Evolutionary conservation across 2,329 filamentous ascomycete species (phyloP).

Genomic region (Penicillium janthinellum): DNA sequence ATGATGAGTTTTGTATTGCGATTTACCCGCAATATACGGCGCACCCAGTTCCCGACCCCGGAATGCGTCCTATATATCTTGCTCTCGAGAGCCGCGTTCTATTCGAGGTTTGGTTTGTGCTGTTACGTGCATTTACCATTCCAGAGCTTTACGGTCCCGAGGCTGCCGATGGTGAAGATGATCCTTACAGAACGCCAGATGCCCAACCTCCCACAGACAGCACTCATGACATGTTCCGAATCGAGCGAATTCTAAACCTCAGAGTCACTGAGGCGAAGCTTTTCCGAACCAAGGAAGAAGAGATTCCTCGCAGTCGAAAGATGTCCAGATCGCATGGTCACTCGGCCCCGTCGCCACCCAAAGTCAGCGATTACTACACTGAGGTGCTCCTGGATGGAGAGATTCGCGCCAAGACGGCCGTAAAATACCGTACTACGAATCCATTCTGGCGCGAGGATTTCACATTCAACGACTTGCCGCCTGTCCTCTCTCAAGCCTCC

Average conservation of each 20-base stretch:
- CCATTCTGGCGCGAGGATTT: constrained; percentile 56
- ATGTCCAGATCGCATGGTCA: constrained; percentile 35
- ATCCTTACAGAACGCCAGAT: constrained; percentile 43
- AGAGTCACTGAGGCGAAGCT: constrained; percentile 65
- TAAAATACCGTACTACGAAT: constrained; percentile 48
- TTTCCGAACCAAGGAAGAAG: constrained; percentile 38
- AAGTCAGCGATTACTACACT: constrained; percentile 49
- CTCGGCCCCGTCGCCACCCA: constrained; percentile 27
- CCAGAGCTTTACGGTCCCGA: constrained; percentile 84
- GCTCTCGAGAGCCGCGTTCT: constrained; percentile 82
- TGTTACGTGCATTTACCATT: constrained; percentile 86
- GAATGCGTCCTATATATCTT: constrained; percentile 86
- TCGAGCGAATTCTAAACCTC: constrained; percentile 63
- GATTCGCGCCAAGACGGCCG: constrained; percentile 51
- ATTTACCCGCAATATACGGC: constrained; percentile 92
- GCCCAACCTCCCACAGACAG: constrained; percentile 33
- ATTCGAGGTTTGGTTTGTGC: constrained; percentile 97
- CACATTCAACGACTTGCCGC: constrained; percentile 49
- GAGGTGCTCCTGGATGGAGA: constrained; percentile 53
- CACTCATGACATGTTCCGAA: constrained; percentile 64
- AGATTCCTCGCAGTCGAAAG: constrained; percentile 36
- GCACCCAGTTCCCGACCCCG: constrained; percentile 69
- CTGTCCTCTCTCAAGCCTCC: constrained; percentile 50
- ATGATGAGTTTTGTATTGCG: constrained; percentile 90
- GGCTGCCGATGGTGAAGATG: constrained; percentile 46